Conservation (phyloP, 2,329 filamentous ascomycete genomes). For the Diaporthe sp. region DNA sequence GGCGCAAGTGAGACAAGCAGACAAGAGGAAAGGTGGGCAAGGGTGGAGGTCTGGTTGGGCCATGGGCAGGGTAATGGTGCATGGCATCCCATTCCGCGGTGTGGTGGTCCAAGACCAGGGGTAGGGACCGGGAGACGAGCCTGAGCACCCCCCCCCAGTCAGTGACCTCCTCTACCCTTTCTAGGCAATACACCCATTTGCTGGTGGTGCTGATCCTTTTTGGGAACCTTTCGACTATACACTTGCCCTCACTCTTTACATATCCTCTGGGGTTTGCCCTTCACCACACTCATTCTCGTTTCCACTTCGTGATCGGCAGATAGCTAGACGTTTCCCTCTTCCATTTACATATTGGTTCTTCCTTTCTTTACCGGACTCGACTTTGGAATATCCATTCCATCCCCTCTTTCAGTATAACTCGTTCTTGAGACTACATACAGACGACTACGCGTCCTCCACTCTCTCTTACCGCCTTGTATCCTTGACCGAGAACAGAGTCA, state of each 20-base stretch:
- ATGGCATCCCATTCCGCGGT: conserved; percentile 34
- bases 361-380: conserved; percentile 58
- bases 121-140: conserved; percentile 27
- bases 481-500: conserved; percentile 30
- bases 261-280: conserved; percentile 57
- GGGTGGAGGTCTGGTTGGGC: conserved; percentile 37
- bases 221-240: conserved; percentile 48
- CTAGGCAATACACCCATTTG: conserved; percentile 38
- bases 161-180: conserved; percentile 24
- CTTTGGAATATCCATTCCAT: conserved; percentile 53
- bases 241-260: conserved; percentile 46
- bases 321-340: conserved; percentile 54
- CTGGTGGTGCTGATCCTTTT: conserved; percentile 50
- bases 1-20: conserved; percentile 63
- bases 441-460: conserved; percentile 39
- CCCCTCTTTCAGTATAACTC: conserved; percentile 55
- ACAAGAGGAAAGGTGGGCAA: conserved; percentile 44
- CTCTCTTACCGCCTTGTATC: conserved; percentile 31
- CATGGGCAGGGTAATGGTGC: conserved; percentile 40
- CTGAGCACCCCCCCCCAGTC: conserved; percentile 31
- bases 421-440: conserved; percentile 38
- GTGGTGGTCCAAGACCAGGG: conserved; percentile 31
- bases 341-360: conserved; percentile 60
- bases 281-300: conserved; percentile 52
- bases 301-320: conserved; percentile 60